Conservation (phyloP, 2,329 filamentous ascomycete genomes). For the Trichoderma afroharzianum region DNA sequence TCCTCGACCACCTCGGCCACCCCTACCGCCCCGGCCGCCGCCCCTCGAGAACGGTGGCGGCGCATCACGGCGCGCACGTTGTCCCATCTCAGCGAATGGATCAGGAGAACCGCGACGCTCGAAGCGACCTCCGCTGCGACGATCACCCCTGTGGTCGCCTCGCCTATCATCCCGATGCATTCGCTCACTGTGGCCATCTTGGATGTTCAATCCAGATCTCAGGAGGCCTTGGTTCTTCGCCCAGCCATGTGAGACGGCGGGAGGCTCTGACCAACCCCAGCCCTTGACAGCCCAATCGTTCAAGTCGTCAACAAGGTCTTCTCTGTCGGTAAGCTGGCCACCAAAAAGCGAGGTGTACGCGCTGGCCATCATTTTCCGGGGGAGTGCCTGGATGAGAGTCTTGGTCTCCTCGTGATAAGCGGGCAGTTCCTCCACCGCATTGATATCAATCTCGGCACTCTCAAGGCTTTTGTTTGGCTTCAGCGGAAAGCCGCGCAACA, state of each 20-base stretch:
- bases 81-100: slow-evolving; percentile 28
- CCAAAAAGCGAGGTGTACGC: slow-evolving; percentile 60
- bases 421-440: slow-evolving; percentile 44
- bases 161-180: slow-evolving; percentile 6
- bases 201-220: slow-evolving; percentile 35
- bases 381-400: slow-evolving; percentile 41
- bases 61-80: slow-evolving; percentile 26
- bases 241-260: slow-evolving; percentile 32
- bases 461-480: slow-evolving; percentile 50
- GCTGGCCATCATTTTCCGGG: slow-evolving; percentile 29
- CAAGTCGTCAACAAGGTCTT: slow-evolving; percentile 44
- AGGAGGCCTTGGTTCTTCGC: slow-evolving; percentile 32
- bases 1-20: not conserved
- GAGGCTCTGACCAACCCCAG: slow-evolving; percentile 51
- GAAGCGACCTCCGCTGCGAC: slow-evolving; percentile 17
- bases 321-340: slow-evolving; percentile 39
- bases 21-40: slow-evolving; percentile 18
- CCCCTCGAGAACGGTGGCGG: slow-evolving; percentile 19
- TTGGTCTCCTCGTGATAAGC: slow-evolving; percentile 43
- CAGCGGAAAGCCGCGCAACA: slow-evolving; percentile 59
- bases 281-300: slow-evolving; percentile 51
- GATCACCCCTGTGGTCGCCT: slow-evolving; percentile 5
- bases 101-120: slow-evolving; percentile 22
- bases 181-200: slow-evolving; percentile 15
- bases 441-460: slow-evolving; percentile 50